Percentiles rank a stretch among this genome's conserved stretches.
These are phyloP conservation scores for Curvularia verruculosa DNA, from an alignment of 2,329 filamentous ascomycete genomes.

Conservation along the genomic window DNA sequence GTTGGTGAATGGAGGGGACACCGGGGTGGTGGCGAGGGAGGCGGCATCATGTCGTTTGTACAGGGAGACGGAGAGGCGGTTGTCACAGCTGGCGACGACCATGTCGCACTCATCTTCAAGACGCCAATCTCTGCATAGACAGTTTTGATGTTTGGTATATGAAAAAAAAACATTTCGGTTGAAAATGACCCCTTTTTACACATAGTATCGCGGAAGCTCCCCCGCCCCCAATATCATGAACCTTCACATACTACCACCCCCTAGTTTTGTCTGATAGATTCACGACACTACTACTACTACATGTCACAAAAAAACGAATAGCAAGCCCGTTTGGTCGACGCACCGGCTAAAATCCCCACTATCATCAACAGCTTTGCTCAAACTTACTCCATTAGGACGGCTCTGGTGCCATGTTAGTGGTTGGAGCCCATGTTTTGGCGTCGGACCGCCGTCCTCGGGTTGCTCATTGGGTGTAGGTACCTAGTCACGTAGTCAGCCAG, in stretches of 20 bases:
- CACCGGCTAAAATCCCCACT: constrained; percentile 8
- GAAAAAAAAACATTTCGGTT: background rate
- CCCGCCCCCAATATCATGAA: background rate
- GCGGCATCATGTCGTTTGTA: constrained; percentile 89
- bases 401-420: background rate
- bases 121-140: constrained; percentile 27
- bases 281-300: no score
- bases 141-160: background rate
- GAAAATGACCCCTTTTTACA: background rate
- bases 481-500: no score
- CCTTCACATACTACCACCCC: background rate
- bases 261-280: background rate
- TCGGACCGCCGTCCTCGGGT: background rate
- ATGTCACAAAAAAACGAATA: background rate
- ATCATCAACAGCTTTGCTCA: constrained; percentile 1
- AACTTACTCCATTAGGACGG: constrained; percentile 7
- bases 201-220: no score
- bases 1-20: constrained; percentile 92
- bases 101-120: constrained; percentile 37
- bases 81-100: constrained; percentile 89
- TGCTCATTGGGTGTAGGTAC: background rate
- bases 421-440: background rate
- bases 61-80: constrained; percentile 76
- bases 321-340: background rate
- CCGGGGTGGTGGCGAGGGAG: constrained; percentile 80